Conservation (phyloP, 2,329 filamentous ascomycete genomes). For the Phialocephala subalpina region DNA sequence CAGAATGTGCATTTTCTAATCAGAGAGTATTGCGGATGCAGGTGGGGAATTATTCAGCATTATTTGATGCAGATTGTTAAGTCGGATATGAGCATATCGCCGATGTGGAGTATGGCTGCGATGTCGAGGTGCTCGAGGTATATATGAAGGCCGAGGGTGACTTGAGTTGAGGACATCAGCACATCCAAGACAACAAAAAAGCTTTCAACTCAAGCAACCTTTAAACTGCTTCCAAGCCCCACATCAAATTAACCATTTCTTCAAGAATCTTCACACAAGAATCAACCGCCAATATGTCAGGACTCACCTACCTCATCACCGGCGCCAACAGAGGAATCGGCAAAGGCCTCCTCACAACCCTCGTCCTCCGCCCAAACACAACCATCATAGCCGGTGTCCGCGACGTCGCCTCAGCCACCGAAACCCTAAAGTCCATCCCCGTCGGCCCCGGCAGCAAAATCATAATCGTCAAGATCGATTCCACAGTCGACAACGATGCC, state of each 20-base stretch:
- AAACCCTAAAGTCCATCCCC: slow-evolving; percentile 40
- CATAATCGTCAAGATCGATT: slow-evolving; percentile 54
- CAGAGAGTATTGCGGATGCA: background rate
- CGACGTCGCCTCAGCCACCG: slow-evolving; percentile 36
- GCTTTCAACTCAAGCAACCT: background rate
- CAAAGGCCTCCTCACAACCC: slow-evolving; percentile 43
- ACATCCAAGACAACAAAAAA: slow-evolving; percentile 1
- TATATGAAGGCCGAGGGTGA: slow-evolving; percentile 4
- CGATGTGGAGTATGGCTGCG: background rate
- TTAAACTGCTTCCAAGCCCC: background rate
- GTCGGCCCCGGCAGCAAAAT: slow-evolving; percentile 43
- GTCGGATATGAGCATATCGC: no score
- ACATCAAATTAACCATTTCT: background rate
- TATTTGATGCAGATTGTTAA: background rate
- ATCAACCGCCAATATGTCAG: slow-evolving; percentile 42
- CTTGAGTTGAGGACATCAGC: background rate
- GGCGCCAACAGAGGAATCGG: slow-evolving; percentile 40
- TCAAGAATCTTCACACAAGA: background rate
- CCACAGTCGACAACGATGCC: slow-evolving; percentile 46
- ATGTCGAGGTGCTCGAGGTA: background rate
- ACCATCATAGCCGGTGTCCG: slow-evolving; percentile 51
- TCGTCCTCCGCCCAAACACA: slow-evolving; percentile 46
- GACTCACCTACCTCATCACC: slow-evolving; percentile 34
- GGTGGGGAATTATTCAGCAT: background rate
- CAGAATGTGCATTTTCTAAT: background rate